These are phyloP conservation scores for Globisporangium apiculatum DNA, from an alignment of 352 stramenopile species.

Conservation along the genomic window DNA sequence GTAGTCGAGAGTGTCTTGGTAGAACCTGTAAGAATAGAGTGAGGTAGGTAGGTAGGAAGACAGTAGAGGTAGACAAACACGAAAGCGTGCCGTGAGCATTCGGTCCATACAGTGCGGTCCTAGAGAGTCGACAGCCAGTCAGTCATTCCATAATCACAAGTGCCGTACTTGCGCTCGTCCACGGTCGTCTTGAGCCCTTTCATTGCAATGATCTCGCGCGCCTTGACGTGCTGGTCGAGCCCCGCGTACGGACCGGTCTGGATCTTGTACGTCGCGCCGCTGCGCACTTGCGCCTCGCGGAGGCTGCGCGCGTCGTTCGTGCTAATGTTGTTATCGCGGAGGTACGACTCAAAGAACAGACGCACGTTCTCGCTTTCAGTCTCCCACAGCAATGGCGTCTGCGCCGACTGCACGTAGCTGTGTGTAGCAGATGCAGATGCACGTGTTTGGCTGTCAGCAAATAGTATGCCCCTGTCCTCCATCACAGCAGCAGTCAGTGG, in stretches of 20 bases:
- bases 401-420: slow-evolving; percentile 62
- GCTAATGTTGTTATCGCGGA: slow-evolving; percentile 72
- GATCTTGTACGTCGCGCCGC: slow-evolving; percentile 75
- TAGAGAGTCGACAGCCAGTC: too few relatives aligned
- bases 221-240: slow-evolving; percentile 78
- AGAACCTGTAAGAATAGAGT: slow-evolving; percentile 34
- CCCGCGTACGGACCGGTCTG: slow-evolving; percentile 65
- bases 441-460: too few relatives aligned
- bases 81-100: too few relatives aligned
- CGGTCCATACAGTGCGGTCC: too few relatives aligned
- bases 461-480: too few relatives aligned
- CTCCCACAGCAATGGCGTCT: slow-evolving; percentile 65
- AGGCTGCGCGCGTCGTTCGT: slow-evolving; percentile 55
- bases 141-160: background rate
- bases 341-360: slow-evolving; percentile 75
- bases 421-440: background rate
- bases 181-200: slow-evolving; percentile 71
- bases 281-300: slow-evolving; percentile 57
- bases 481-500: background rate
- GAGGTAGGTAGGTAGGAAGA: too few relatives aligned
- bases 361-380: slow-evolving; percentile 73
- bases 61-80: too few relatives aligned
- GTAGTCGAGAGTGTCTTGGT: slow-evolving; percentile 61
- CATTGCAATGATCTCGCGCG: slow-evolving; percentile 54
- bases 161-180: slow-evolving; percentile 50